A percentile compares a stretch with the other conserved stretches of the same genome.
Conservation (phyloP, 192 early-diverging fungal genomes). For the Backusella circina region DNA sequence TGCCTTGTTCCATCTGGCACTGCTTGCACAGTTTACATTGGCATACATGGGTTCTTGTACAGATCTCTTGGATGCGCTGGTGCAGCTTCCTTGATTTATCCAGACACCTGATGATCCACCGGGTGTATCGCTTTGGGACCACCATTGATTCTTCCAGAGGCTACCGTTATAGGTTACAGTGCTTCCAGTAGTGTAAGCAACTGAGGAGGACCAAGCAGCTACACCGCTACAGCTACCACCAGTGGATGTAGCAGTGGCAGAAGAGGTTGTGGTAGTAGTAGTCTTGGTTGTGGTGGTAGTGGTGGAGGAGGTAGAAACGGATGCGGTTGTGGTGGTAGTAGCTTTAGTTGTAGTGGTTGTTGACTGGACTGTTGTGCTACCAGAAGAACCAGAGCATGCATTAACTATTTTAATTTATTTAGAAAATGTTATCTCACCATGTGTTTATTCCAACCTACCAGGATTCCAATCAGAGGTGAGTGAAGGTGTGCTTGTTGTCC, state of each 20-base stretch:
- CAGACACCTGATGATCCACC: slow-evolving; percentile 34
- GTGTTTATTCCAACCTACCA: not conserved
- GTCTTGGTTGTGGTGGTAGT: too few relatives aligned
- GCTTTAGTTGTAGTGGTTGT: not conserved
- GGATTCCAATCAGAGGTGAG: not conserved
- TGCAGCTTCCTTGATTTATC: slow-evolving; percentile 22
- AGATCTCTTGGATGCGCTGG: not conserved
- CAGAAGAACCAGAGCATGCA: not conserved
- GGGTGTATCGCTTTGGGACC: slow-evolving; percentile 38
- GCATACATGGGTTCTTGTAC: not conserved
- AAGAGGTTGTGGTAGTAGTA: not conserved
- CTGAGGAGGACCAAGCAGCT: slow-evolving; percentile 27
- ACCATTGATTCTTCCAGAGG: slow-evolving; percentile 42
- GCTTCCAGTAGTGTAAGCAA: slow-evolving; percentile 31
- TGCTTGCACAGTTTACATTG: not conserved
- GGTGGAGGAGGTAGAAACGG: not conserved
- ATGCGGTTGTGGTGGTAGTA: not conserved
- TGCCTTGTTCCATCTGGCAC: not conserved
- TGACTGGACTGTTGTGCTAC: not conserved
- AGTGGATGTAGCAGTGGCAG: not conserved
- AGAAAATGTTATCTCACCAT: not conserved
- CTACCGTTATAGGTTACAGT: slow-evolving; percentile 32
- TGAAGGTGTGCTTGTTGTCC: not conserved
- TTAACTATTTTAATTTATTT: not conserved
- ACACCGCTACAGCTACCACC: slow-evolving; percentile 7